Percentiles rank a stretch among this genome's conserved stretches.
Evolutionary conservation across 305 asterid species (phyloP).

Genomic region (Ilex paraguariensis): DNA sequence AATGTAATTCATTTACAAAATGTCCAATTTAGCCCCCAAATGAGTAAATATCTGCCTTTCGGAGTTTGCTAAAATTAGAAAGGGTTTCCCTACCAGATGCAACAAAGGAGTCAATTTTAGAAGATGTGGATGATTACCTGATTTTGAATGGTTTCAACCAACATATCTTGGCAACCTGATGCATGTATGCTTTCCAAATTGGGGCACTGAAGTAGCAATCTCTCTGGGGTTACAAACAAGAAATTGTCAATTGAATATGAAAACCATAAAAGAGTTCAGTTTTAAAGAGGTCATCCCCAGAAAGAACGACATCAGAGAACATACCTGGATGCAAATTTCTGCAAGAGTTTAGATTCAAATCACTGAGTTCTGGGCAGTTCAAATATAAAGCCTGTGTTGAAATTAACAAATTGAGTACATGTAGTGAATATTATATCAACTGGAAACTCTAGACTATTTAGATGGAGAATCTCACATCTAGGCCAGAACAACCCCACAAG

Average conservation of each 20-base stretch:
- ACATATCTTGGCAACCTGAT: constrained; percentile 52
- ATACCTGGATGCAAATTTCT: constrained; percentile 81
- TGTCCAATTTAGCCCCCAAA: not conserved
- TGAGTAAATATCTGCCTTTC: too few relatives aligned
- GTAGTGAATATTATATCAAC: constrained; percentile 1
- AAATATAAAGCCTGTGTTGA: constrained; percentile 72
- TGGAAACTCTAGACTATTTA: not conserved
- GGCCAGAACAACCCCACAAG: constrained; percentile 99
- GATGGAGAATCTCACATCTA: constrained; percentile 64
- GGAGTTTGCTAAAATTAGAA: too few relatives aligned
- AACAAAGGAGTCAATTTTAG: not conserved
- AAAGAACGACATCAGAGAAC: not conserved
- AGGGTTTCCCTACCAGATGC: not conserved
- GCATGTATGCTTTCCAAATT: constrained; percentile 77
- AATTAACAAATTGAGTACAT: constrained; percentile 17
- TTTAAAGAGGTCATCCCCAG: not conserved
- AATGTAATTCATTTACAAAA: not conserved
- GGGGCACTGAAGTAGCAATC: constrained; percentile 78
- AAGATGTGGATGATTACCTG: constrained; percentile 48
- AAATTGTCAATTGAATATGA: not conserved
- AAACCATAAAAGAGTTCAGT: not conserved
- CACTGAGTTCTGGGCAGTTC: constrained; percentile 76
- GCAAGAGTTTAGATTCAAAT: constrained; percentile 85
- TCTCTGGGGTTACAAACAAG: constrained; percentile 43
- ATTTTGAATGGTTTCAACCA: constrained; percentile 62